phyloP scores from a whole-genome alignment of 140 eudicot genomes.

The Flaveria floridana region DNA sequence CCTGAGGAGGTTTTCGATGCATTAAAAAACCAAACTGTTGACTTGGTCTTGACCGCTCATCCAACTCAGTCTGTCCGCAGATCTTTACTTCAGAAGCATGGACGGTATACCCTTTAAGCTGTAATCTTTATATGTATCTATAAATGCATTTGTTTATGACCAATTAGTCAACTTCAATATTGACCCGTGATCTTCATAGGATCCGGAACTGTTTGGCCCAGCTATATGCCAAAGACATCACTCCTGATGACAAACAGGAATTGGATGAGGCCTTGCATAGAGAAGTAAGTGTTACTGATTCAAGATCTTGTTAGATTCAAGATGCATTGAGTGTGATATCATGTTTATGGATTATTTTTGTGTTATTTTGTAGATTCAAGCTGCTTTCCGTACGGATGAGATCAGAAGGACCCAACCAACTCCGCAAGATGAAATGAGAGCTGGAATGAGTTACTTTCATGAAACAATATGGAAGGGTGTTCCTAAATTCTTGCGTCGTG shows the following conservation, averaged over 20 bases:
- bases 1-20: slow-evolving; percentile 96
- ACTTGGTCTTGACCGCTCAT: slow-evolving; percentile 92
- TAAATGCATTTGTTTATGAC: not conserved
- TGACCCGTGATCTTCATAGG: slow-evolving; percentile 35
- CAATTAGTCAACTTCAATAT: slow-evolving; percentile 22
- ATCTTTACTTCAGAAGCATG: slow-evolving; percentile 97
- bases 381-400: slow-evolving; percentile 98
- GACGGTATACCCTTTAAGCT: slow-evolving; percentile 53
- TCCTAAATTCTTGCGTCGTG: slow-evolving; percentile 90
- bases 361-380: slow-evolving; percentile 73
- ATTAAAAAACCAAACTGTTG: slow-evolving; percentile 92
- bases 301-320: slow-evolving; percentile 5
- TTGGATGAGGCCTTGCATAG: slow-evolving; percentile 95
- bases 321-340: not conserved
- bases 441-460: slow-evolving; percentile 99
- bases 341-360: slow-evolving; percentile 9
- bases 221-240: slow-evolving; percentile 82
- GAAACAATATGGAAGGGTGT: slow-evolving; percentile 99
- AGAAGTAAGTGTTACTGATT: slow-evolving; percentile 58
- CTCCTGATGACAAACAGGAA: slow-evolving; percentile 97
- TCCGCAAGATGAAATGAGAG: slow-evolving; percentile 99
- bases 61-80: slow-evolving; percentile 97
- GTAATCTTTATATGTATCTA: not conserved
- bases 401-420: slow-evolving; percentile 89
- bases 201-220: slow-evolving; percentile 90